phyloP scores from a whole-genome alignment of 1,284 basidiomycete species.

The Vanrija sp. region DNA sequence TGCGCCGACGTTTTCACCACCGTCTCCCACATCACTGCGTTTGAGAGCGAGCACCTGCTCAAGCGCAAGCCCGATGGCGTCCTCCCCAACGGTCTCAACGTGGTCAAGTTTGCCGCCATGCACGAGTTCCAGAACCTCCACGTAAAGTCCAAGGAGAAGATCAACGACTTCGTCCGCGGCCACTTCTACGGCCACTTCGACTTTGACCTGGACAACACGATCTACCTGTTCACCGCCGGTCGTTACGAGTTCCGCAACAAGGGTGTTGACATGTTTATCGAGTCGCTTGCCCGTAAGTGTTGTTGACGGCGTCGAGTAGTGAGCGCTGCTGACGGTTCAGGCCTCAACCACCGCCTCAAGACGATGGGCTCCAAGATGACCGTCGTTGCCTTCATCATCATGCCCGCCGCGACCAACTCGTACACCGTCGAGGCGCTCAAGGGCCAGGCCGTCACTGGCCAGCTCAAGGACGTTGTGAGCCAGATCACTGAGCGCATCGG shows the following conservation, averaged over 20 bases:
- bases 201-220: conserved; percentile 91
- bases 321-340: conserved; percentile 21
- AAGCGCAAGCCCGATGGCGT: conserved; percentile 98
- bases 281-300: conserved; percentile 75
- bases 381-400: conserved; percentile 97
- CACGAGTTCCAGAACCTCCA: conserved; percentile 98
- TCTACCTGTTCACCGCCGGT: conserved; percentile 99
- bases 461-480: conserved; percentile 87
- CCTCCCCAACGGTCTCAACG: conserved; percentile 95
- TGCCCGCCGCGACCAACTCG: conserved; percentile 92
- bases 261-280: conserved; percentile 99
- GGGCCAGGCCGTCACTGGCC: conserved; percentile 96
- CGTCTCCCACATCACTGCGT: conserved; percentile 95
- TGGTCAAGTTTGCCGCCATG: conserved; percentile 93
- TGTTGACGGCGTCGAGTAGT: not conserved
- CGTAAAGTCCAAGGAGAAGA: conserved; percentile 87
- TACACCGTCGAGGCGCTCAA: conserved; percentile 98
- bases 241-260: conserved; percentile 99
- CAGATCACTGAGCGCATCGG: conserved; percentile 93
- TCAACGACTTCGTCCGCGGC: conserved; percentile 94
- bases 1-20: conserved; percentile 98
- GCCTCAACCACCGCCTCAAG: conserved; percentile 81
- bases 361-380: conserved; percentile 73
- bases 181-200: conserved; percentile 98
- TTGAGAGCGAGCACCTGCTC: conserved; percentile 90